A percentile compares a stretch with the other conserved stretches of the same genome.
Conservation (phyloP, 1,284 basidiomycete species). For the Sporisorium reilianum region DNA sequence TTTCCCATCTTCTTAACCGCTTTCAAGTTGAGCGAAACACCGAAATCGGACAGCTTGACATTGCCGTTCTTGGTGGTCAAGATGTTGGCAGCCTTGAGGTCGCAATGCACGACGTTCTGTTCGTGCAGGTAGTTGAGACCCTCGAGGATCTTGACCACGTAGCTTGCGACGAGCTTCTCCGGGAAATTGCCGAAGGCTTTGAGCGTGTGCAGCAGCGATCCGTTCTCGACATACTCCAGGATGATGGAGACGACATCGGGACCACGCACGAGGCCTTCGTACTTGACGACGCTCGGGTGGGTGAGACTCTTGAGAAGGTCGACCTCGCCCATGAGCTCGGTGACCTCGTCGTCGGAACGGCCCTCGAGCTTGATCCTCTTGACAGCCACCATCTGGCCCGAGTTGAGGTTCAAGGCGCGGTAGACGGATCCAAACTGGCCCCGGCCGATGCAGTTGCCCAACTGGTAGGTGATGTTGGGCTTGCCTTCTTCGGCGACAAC, state of each 20-base stretch:
- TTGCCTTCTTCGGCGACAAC: conserved; percentile 85
- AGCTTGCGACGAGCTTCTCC: conserved; percentile 96
- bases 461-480: conserved; percentile 78
- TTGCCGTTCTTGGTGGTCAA: conserved; percentile 74
- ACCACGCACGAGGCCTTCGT: conserved; percentile 78
- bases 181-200: conserved; percentile 80
- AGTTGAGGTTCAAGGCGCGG: conserved; percentile 84
- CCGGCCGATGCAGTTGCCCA: conserved; percentile 86
- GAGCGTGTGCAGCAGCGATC: conserved; percentile 82
- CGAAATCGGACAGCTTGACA: conserved; percentile 74
- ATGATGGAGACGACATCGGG: conserved; percentile 68
- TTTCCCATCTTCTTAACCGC: conserved; percentile 78
- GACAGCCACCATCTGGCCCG: conserved; percentile 73
- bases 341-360: conserved; percentile 95
- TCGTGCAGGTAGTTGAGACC: conserved; percentile 97
- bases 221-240: conserved; percentile 73
- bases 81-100: conserved; percentile 74
- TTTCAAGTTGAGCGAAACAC: conserved; percentile 70
- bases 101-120: conserved; percentile 78
- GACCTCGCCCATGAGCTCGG: conserved; percentile 99
- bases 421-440: conserved; percentile 97
- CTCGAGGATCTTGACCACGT: conserved; percentile 83
- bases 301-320: conserved; percentile 97
- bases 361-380: conserved; percentile 99
- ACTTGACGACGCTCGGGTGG: conserved; percentile 94